Evolutionary conservation across 2,329 filamentous ascomycete genomes (phyloP), one percentile per base, ranked within the genome.

Genomic region (Alternaria sp.): DNA sequence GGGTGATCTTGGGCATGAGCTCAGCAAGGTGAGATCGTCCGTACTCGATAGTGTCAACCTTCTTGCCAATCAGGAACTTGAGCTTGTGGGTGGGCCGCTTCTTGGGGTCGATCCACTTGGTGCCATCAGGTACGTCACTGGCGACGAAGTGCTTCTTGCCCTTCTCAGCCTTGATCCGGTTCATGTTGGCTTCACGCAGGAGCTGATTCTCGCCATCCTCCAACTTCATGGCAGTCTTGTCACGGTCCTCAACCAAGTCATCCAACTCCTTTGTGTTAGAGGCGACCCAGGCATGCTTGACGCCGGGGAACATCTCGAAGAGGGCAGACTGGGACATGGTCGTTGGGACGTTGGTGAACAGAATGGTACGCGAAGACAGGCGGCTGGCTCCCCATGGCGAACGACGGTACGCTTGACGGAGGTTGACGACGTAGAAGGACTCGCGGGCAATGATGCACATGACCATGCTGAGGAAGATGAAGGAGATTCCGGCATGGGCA

Each of bases 21-120:
- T 90, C 88, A 53, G 89, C 87, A 52, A 97, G 86, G 75, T 93
- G 89, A 1, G 85, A 85, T 44, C 95, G 90, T 63, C 90, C 91
- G 87, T 92, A 96, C 65, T 95, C 89, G 77, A 99, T 97, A 0
- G 93, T 94, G 80, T 98, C 80, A 46, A 82, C 79, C 67, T 81
- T 81, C 67, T 81, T 80, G 62, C 80, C 80, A 19, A 81, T 79
- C 46, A 82, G 70, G 62, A 78, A 77, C 61, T 80, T 81, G 55
- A 81, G 75, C 57, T 73, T 76, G 68, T 81, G 80, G 5, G 79
- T 81, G 0, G 80, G 80, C 12, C 80, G 75, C 21, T 81, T 73
- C 71, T 81, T 81, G 36, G 79, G 74, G 53, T 79, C 76, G 32
- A 80, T 61, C 77, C 81, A 83, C 54, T 79, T 76, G 17, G 76